Percentiles rank a stretch among this genome's conserved stretches.
Evolutionary conservation across 2,329 filamentous ascomycete genomes (phyloP).

Genomic region (Orbilia brochopaga): DNA sequence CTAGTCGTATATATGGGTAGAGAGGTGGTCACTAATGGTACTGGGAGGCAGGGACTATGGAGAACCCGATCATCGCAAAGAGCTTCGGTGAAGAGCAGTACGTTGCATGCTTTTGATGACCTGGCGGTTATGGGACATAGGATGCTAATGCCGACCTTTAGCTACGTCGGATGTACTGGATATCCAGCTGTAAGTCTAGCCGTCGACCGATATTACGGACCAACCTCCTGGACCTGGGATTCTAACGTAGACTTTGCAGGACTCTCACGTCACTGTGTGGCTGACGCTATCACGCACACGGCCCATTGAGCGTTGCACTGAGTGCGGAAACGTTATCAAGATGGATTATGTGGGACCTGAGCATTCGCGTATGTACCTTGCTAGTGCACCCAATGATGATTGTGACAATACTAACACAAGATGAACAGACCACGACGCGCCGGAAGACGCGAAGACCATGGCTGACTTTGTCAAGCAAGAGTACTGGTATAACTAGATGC

Average conservation of each 20-base stretch:
- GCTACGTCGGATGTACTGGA: slow-evolving; percentile 79
- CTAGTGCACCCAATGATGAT: slow-evolving; percentile 51
- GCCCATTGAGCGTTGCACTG: slow-evolving; percentile 90
- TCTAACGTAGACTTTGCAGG: slow-evolving; percentile 58
- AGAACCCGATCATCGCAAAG: slow-evolving; percentile 87
- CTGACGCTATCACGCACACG: slow-evolving; percentile 87
- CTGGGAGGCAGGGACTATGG: slow-evolving; percentile 71
- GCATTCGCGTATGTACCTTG: slow-evolving; percentile 69
- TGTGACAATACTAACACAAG: not conserved
- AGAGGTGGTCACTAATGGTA: not conserved
- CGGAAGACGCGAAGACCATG: slow-evolving; percentile 85
- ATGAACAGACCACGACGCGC: slow-evolving; percentile 63
- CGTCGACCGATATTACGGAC: not conserved
- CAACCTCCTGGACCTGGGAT: not conserved
- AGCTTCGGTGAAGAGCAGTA: slow-evolving; percentile 96
- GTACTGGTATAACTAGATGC: slow-evolving; percentile 72
- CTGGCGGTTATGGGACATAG: not conserved
- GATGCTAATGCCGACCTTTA: slow-evolving; percentile 25
- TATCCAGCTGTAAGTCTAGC: slow-evolving; percentile 67
- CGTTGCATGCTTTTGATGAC: slow-evolving; percentile 59
- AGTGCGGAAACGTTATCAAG: slow-evolving; percentile 96
- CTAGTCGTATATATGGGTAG: slow-evolving; percentile 15
- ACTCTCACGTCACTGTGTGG: slow-evolving; percentile 91
- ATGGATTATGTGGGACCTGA: slow-evolving; percentile 92
- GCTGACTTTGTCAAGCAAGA: slow-evolving; percentile 94